Base-by-base conservation (phyloP, 2,329 filamentous ascomycete genomes). In the Xenosphaeropsis pyriputrescens region DNA sequence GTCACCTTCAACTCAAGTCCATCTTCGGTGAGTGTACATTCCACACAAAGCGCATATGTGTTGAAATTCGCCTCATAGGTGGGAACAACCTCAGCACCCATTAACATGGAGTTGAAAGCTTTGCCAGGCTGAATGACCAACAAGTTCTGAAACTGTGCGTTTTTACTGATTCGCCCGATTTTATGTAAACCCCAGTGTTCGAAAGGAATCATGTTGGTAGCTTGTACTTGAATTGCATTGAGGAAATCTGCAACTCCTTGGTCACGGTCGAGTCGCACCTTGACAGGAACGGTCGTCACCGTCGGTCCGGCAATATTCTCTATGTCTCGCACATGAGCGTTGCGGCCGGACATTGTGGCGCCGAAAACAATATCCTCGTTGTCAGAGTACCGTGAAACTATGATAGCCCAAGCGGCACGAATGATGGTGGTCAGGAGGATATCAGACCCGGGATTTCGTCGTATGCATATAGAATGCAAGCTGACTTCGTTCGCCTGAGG, bases 121-220 rank as follows among this genome's bases (percentile, higher is more conserved):
- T 30, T 15, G 29, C 33, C 14, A 18, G 43, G 40, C 29, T 62
- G 58, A 18, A 63, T 54, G 7, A 59, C 53, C 3, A 64, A 44
- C 22, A 60, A 47, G 31, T 56, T 63, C 26, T 57, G 56, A 37
- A 62, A 58, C 26, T 53, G 48, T 8, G 54, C 49, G 36, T 62
- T 59, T 2, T 51, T 43, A 45, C 59, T 61, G n/a, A 64, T 40
- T 32, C 55, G 50, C 6, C 61, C 58, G 36, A 63, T 62, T 33
- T 59, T 51, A 40, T 63, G 58, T 16, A 61, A 45, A 4, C 60
- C 59, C 18, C 60, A 50, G 42, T 72, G 67, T 41, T 71, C 60
- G 45, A 70, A 60, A 2, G 63, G 63, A 12, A 70, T 65, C 44
- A 67, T 63, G 11, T 61, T 51, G 0, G 64, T 57, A 0, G 61